A percentile compares a stretch with the other conserved stretches of the same genome.
Evolutionary conservation across 2,329 filamentous ascomycete genomes (phyloP).

Genomic region (Scortechinia acanthostroma): DNA sequence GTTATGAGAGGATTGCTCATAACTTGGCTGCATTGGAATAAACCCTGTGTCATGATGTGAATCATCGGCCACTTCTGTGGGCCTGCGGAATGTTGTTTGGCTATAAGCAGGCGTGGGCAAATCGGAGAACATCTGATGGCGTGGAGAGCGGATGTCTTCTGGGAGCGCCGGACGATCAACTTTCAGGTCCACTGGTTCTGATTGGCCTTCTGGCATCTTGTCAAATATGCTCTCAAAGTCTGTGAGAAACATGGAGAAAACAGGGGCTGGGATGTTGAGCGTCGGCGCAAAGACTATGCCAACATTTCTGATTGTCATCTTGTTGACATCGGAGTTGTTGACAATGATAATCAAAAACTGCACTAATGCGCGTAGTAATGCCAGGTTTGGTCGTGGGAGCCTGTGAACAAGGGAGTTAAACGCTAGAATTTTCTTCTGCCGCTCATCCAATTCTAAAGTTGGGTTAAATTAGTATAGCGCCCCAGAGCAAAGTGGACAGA

Average conservation of each 20-base stretch:
- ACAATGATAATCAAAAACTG: conserved; percentile 87
- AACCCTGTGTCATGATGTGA: neutral
- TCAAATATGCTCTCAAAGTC: conserved; percentile 85
- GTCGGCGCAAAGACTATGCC: conserved; percentile 97
- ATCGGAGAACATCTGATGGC: conserved; percentile 2
- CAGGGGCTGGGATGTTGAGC: conserved; percentile 87
- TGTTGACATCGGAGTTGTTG: conserved; percentile 82
- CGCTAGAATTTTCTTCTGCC: conserved; percentile 68
- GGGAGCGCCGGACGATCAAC: conserved; percentile 5
- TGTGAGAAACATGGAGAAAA: conserved; percentile 88
- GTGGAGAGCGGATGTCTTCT: neutral
- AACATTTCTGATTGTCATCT: conserved; percentile 96
- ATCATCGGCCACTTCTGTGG: too few species aligned
- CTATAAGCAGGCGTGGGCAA: neutral
- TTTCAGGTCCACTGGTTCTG: conserved; percentile 37
- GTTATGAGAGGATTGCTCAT: neutral
- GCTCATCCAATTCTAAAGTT: conserved; percentile 58
- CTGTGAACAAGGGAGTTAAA: conserved; percentile 74
- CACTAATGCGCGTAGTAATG: conserved; percentile 76
- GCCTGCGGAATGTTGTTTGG: neutral
- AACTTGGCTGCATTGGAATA: neutral
- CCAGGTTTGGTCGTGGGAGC: conserved; percentile 73
- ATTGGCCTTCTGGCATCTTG: conserved; percentile 56
- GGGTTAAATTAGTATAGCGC: neutral
- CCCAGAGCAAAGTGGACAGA: neutral